phyloP scores from a whole-genome alignment of 495 filamentous ascomycete genomes.

The Aspergillus nanangensis region DNA sequence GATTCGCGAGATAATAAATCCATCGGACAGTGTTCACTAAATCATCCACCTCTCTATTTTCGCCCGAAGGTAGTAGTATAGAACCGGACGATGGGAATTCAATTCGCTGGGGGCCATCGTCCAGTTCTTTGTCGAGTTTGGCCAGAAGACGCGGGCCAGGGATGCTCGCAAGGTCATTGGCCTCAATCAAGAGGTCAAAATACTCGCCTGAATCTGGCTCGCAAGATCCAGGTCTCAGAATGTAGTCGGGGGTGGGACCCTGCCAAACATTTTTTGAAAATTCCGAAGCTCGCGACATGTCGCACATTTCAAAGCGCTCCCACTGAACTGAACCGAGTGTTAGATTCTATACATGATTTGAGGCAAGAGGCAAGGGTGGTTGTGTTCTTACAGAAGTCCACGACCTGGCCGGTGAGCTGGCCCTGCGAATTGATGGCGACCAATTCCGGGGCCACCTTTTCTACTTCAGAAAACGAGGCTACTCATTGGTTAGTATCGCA shows the following conservation, averaged over 20 bases:
- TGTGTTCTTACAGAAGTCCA: conserved; percentile 78
- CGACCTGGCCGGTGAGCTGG: conserved; percentile 66
- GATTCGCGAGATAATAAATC: conserved; percentile 76
- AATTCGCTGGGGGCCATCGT: conserved; percentile 54
- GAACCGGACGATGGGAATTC: conserved; percentile 93
- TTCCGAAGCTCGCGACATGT: conserved; percentile 85
- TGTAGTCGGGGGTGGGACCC: conserved; percentile 77
- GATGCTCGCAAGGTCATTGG: conserved; percentile 72
- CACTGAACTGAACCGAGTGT: conserved; percentile 59
- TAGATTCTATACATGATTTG: too few relatives aligned
- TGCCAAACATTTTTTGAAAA: conserved; percentile 87
- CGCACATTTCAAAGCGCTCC: conserved; percentile 87
- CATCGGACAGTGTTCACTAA: conserved; percentile 83
- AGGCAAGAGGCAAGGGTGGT: too few relatives aligned
- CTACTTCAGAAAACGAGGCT: conserved; percentile 70
- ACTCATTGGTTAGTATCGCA: conserved; percentile 19
- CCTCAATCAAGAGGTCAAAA: conserved; percentile 78
- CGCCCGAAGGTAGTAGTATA: conserved; percentile 76
- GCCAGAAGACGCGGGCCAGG: conserved; percentile 52
- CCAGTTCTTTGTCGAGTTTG: conserved; percentile 54
- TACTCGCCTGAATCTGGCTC: conserved; percentile 24
- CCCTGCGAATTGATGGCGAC: conserved; percentile 74
- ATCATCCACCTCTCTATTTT: conserved; percentile 71
- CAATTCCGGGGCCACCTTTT: conserved; percentile 62
- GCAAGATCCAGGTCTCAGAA: conserved; percentile 19